phyloP scores from a whole-genome alignment of 2,329 filamentous ascomycete genomes.

The Alternaria ventricosa region DNA sequence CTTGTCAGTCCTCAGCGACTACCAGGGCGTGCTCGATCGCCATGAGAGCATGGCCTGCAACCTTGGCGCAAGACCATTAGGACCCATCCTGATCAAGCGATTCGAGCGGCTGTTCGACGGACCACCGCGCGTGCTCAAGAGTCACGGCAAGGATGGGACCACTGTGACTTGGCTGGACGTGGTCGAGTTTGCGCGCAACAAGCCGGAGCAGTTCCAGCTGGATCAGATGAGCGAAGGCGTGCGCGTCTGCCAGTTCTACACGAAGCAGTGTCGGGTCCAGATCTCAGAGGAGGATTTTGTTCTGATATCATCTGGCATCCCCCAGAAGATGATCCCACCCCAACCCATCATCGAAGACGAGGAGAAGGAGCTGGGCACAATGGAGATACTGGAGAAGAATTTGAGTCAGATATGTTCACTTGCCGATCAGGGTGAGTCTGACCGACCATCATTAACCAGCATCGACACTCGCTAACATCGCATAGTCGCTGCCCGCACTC shows the following conservation, averaged over 20 bases:
- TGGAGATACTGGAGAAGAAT: slow-evolving; percentile 83
- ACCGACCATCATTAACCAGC: not conserved
- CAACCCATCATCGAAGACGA: slow-evolving; percentile 87
- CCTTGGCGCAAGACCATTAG: slow-evolving; percentile 81
- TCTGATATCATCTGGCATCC: slow-evolving; percentile 80
- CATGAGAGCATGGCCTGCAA: slow-evolving; percentile 88
- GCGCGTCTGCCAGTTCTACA: slow-evolving; percentile 79
- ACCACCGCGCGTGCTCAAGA: slow-evolving; percentile 71
- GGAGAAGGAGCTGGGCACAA: slow-evolving; percentile 79
- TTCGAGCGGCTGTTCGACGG: slow-evolving; percentile 88
- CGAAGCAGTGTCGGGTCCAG: slow-evolving; percentile 81
- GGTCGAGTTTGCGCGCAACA: slow-evolving; percentile 81
- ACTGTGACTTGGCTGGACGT: slow-evolving; percentile 84
- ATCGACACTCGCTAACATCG: slow-evolving; percentile 5
- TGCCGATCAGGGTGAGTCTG: slow-evolving; percentile 71
- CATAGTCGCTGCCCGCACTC: slow-evolving; percentile 70
- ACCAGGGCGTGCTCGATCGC: slow-evolving; percentile 83
- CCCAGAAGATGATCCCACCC: slow-evolving; percentile 81
- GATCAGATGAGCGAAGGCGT: slow-evolving; percentile 71
- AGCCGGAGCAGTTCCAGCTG: slow-evolving; percentile 78
- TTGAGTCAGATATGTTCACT: slow-evolving; percentile 78
- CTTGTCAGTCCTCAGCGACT: slow-evolving; percentile 74
- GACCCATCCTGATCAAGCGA: slow-evolving; percentile 81
- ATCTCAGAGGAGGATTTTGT: slow-evolving; percentile 89
- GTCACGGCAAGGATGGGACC: slow-evolving; percentile 65